These are phyloP conservation scores for Dipodascopsis tothii DNA, from an alignment of 805 yeast species.

Conservation along the genomic window DNA sequence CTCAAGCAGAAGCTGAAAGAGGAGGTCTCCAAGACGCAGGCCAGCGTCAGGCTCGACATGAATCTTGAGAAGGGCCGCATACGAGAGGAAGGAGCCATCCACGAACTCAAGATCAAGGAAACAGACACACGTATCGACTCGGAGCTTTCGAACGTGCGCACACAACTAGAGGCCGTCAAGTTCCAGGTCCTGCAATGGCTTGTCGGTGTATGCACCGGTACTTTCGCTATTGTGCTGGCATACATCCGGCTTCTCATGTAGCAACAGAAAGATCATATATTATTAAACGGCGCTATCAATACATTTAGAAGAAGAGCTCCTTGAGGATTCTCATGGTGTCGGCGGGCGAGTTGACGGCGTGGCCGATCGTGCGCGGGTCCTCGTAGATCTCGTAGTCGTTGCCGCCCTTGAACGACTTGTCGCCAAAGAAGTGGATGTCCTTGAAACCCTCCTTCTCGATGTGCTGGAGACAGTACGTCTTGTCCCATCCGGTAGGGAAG, in stretches of 20 bases:
- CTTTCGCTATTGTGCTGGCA: constrained; percentile 87
- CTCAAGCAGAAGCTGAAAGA: constrained; percentile 77
- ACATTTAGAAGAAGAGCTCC: constrained; percentile 49
- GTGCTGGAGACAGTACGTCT: constrained; percentile 94
- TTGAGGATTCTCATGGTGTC: constrained; percentile 82
- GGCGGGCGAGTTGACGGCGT: constrained; percentile 79
- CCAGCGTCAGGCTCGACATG: constrained; percentile 83
- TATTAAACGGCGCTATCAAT: neutral
- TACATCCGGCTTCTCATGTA: constrained; percentile 74
- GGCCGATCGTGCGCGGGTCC: constrained; percentile 92
- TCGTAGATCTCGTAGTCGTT: constrained; percentile 94
- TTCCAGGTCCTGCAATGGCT: constrained; percentile 98
- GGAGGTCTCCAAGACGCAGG: constrained; percentile 82
- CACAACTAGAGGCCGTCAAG: constrained; percentile 90
- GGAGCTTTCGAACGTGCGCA: constrained; percentile 87
- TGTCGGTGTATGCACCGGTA: constrained; percentile 97
- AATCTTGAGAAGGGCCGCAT: constrained; percentile 92
- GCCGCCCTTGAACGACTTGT: constrained; percentile 92
- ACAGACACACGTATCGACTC: constrained; percentile 92
- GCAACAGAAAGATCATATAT: neutral
- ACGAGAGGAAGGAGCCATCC: constrained; percentile 86
- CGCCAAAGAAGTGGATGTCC: constrained; percentile 95
- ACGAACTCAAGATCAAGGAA: constrained; percentile 88
- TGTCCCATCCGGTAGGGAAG: constrained; percentile 99
- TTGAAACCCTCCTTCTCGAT: constrained; percentile 77